These are phyloP conservation scores for Neurospora sp. DNA, from an alignment of 2,329 filamentous ascomycete species.

Conservation along the genomic window DNA sequence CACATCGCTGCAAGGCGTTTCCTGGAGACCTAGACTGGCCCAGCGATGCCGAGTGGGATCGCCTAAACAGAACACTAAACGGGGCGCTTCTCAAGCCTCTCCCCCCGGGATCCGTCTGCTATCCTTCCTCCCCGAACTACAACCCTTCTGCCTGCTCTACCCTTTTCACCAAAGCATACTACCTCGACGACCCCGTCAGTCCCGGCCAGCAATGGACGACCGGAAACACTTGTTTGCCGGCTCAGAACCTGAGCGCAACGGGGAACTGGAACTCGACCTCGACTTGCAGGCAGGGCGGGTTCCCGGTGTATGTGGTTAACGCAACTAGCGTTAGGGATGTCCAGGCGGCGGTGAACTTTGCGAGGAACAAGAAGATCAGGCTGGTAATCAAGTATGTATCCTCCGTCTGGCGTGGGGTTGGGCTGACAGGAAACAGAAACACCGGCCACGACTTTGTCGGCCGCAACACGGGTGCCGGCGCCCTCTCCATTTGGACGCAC, in stretches of 20 bases:
- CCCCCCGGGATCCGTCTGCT: slow-evolving; percentile 23
- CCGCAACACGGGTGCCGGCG: slow-evolving; percentile 47
- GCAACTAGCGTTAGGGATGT: slow-evolving; percentile 26
- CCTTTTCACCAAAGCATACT: slow-evolving; percentile 18
- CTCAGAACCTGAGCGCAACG: slow-evolving; percentile 7
- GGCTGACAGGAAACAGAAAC: slow-evolving; percentile 21
- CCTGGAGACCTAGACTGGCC: slow-evolving; percentile 8
- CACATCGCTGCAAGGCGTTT: slow-evolving; percentile 3
- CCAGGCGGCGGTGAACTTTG: slow-evolving; percentile 29
- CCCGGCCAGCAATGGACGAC: slow-evolving; percentile 24
- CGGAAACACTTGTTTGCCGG: slow-evolving; percentile 23
- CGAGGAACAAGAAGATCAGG: slow-evolving; percentile 33
- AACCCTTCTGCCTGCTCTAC: slow-evolving; percentile 19
- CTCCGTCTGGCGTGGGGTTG: background rate
- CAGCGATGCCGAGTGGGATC: slow-evolving; percentile 15
- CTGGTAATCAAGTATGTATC: slow-evolving; percentile 29
- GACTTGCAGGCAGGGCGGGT: slow-evolving; percentile 25
- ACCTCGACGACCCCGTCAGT: slow-evolving; percentile 24
- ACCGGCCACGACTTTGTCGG: slow-evolving; percentile 47
- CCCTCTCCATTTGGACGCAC: slow-evolving; percentile 44
- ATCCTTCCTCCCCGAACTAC: slow-evolving; percentile 17
- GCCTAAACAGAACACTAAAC: slow-evolving; percentile 19
- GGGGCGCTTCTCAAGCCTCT: slow-evolving; percentile 22
- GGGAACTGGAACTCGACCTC: slow-evolving; percentile 18
- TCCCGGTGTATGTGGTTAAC: slow-evolving; percentile 27